Base-by-base conservation (phyloP, 805 yeast genomes). In the Pichia eremophila region DNA sequence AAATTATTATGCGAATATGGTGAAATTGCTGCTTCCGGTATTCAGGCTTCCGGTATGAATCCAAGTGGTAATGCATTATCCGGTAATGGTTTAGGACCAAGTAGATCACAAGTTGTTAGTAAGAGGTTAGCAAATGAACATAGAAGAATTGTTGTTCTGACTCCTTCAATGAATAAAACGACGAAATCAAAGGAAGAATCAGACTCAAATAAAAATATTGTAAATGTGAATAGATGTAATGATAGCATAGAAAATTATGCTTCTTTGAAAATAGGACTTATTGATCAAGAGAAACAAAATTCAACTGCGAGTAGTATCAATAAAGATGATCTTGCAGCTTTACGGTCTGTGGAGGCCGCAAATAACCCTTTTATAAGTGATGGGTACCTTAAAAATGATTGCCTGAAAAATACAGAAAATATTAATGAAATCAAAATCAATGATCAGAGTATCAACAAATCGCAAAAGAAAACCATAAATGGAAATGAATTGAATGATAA, bases 1-100 rank as follows among this genome's bases (percentile, higher is more conserved):
- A 57, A 58, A 48, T 48, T 58, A 22, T 52, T 60, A 37, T 63
- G 63, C 41, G 74, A 70, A 44, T 75, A 70, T 54, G 76, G 73
- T 45, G 84, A 80, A 54, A 71, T 79, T 45, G 75, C 75, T 37
- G 86, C 85, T 3, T 76, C 83, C 3, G 86, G 86, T 11, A 73
- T 78, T 42, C 50, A 51, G 35, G 53, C 51, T 34, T 52, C 55
- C 8, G 55, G 51, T 22, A 44, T 46, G 31, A 50, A 62, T 54
- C 36, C 65, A 54, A 45, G 47, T 35, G 50, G 49, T n/a, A 49
- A 42, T n/a, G 39, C 47, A 28, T 53, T 51, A 14, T 72, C 71
- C 3, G 48, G 47, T 15, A 81, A 80, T 58, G 85, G 86, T 0
- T 61, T 79, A 35, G 84, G 81, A 0, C 83, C 86, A 4, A 68